Evolutionary conservation across 1,139 yeast genomes (phyloP).

Genomic region (Hanseniaspora sp.): DNA sequence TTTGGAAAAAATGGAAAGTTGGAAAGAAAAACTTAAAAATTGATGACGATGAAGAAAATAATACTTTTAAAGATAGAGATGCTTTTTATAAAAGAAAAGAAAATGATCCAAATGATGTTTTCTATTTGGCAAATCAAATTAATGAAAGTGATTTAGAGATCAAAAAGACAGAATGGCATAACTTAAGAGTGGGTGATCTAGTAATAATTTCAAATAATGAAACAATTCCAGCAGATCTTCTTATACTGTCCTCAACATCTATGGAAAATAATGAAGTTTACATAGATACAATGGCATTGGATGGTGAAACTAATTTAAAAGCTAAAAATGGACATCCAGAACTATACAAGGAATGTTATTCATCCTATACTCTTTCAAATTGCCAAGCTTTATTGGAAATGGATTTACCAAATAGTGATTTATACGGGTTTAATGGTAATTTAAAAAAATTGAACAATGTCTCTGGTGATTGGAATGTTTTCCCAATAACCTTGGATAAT

Average conservation of each 20-base stretch:
- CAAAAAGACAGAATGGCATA: slow-evolving; percentile 46
- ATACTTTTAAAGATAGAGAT: background rate
- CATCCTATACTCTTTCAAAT: slow-evolving; percentile 42
- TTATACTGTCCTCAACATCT: slow-evolving; percentile 56
- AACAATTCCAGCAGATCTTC: slow-evolving; percentile 85
- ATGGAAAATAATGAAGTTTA: slow-evolving; percentile 57
- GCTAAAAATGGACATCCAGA: slow-evolving; percentile 58
- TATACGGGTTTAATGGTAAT: slow-evolving; percentile 85
- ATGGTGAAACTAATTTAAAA: slow-evolving; percentile 91
- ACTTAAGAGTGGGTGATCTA: slow-evolving; percentile 75
- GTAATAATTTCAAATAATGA: slow-evolving; percentile 65
- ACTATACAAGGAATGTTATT: slow-evolving; percentile 39
- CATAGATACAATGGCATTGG: slow-evolving; percentile 93
- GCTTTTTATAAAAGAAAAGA: background rate
- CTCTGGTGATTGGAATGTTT: slow-evolving; percentile 26
- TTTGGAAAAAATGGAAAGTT: background rate
- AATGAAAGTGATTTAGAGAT: background rate
- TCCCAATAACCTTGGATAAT: slow-evolving; percentile 69
- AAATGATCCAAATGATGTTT: background rate
- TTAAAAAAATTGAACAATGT: slow-evolving; percentile 29
- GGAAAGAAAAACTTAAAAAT: background rate
- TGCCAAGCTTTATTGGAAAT: slow-evolving; percentile 47
- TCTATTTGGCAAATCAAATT: slow-evolving; percentile 2
- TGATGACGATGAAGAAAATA: background rate
- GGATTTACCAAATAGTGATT: slow-evolving; percentile 85